phyloP scores from a whole-genome alignment of 495 filamentous ascomycete genomes.

The Polyplosphaeria fusca region DNA sequence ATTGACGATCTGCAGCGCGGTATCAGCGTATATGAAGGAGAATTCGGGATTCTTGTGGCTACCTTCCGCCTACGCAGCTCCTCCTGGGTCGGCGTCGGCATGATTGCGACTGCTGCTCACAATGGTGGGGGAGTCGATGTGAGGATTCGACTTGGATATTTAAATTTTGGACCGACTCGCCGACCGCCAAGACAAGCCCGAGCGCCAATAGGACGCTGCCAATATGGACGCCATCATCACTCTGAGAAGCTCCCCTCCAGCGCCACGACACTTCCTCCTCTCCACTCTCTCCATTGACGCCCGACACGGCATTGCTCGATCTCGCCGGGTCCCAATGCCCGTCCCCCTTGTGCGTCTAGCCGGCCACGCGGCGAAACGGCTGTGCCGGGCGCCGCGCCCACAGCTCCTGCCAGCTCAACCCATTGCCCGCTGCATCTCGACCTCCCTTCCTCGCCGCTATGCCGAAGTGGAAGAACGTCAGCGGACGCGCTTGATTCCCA shows the following conservation, averaged over 20 bases:
- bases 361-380: slow-evolving; percentile 61
- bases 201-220: slow-evolving; percentile 9
- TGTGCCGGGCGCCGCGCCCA: slow-evolving; percentile 49
- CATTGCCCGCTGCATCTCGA: slow-evolving; percentile 61
- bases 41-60: too few species aligned
- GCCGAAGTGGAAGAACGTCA: slow-evolving; percentile 42
- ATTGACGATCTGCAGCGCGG: slow-evolving; percentile 62
- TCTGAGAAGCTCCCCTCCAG: slow-evolving; percentile 14
- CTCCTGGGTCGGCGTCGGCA: slow-evolving; percentile 25
- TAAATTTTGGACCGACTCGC: background rate
- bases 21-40: background rate
- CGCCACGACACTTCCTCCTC: slow-evolving; percentile 21
- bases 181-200: slow-evolving; percentile 4
- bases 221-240: slow-evolving; percentile 23
- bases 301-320: slow-evolving; percentile 16
- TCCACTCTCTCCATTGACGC: slow-evolving; percentile 18
- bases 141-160: background rate
- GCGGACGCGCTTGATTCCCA: slow-evolving; percentile 54
- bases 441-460: slow-evolving; percentile 60
- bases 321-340: slow-evolving; percentile 54
- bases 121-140: too few species aligned
- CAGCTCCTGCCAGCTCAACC: slow-evolving; percentile 25
- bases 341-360: slow-evolving; percentile 62
- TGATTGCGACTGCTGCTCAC: slow-evolving; percentile 6
- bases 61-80: slow-evolving; percentile 38